phyloP scores from a whole-genome alignment of 225 moss, liverwort and hornwort species.

The Bryoerythrophyllum caledonicum region DNA sequence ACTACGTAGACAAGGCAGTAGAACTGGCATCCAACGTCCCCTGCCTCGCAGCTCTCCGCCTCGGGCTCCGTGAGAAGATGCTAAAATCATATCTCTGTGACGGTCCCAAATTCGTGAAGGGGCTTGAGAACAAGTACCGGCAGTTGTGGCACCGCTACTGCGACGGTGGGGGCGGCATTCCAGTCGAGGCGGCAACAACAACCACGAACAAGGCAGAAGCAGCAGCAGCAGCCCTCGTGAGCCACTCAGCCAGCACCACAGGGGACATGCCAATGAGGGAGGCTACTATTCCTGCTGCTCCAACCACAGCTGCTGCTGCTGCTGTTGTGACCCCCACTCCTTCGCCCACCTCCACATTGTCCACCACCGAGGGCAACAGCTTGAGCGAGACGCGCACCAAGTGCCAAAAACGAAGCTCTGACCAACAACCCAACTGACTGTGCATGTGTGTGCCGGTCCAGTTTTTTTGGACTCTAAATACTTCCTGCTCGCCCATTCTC shows the following conservation, averaged over 20 bases:
- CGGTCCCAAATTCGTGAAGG: slow-evolving; percentile 84
- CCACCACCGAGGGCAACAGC: slow-evolving; percentile 48
- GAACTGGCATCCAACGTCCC: slow-evolving; percentile 76
- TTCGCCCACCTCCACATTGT: slow-evolving; percentile 56
- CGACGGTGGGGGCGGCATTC: slow-evolving; percentile 56
- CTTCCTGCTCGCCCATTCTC: not conserved
- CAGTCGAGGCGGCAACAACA: slow-evolving; percentile 24
- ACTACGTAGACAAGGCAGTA: slow-evolving; percentile 77
- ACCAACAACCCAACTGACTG: slow-evolving; percentile 34
- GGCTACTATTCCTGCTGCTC: slow-evolving; percentile 38
- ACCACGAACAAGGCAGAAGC: slow-evolving; percentile 43
- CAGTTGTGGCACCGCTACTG: slow-evolving; percentile 87
- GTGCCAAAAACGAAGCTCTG: slow-evolving; percentile 44
- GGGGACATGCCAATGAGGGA: slow-evolving; percentile 77
- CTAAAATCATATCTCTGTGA: slow-evolving; percentile 91
- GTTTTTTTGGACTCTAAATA: slow-evolving; percentile 15
- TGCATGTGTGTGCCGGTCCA: slow-evolving; percentile 3
- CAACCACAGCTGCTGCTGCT: slow-evolving; percentile 24
- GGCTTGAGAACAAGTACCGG: slow-evolving; percentile 79
- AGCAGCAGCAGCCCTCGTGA: slow-evolving; percentile 27
- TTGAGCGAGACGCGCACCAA: slow-evolving; percentile 42
- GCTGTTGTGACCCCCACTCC: slow-evolving; percentile 34
- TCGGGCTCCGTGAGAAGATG: slow-evolving; percentile 85
- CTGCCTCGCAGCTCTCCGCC: slow-evolving; percentile 62
- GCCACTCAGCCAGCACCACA: slow-evolving; percentile 38